Base-by-base conservation (phyloP, 805 yeast species). In the Dipodascopsis uninucleata region DNA sequence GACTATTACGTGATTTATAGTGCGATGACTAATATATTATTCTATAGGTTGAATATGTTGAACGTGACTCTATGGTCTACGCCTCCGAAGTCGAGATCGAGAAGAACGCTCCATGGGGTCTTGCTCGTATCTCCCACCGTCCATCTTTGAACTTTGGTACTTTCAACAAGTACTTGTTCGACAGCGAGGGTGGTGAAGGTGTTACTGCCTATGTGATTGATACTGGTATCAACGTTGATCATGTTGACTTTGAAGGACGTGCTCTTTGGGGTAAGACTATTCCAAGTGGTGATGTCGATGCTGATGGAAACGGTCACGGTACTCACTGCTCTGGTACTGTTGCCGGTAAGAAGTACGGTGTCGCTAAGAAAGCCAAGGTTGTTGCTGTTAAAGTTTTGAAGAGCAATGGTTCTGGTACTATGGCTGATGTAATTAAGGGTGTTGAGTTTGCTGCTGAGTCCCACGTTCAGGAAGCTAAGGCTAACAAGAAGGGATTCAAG, bases 61-160 rank as follows among this genome's bases (percentile, higher is more conserved):
- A 80, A 70, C 70, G 69, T 51, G 85, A 80, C 43, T 55, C 58
- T 17, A 63, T 70, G 49, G 85, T 81, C 44, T 58, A 46, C 46
- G 75, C 81, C 47, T 57, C 65, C 47, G 75, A 71, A 59, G 75
- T 47, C 20, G 66, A 69, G 39, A 74, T 74, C 36, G 65, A 67
- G 53, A 81, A 79, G 67, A 76, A 74, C 61, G 82, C 85, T 46
- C 85, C 86, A 34, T 80, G 86, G 86, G 86, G 85, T 58, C 73
- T 80, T 55, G 84, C 86, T 42, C 74, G 86, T 63, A 71, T 81
- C 46, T 77, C 83, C 33, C 82, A 78, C 69, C 77, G 84, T 59
- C 71, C 73, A 45, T 74, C 78, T n/a, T 72, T 80, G 56, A 73
- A 77, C 51, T 71, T 78, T 54, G 74, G 74, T 58, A 70, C 79